phyloP scores from a whole-genome alignment of 139 green algal genomes.

The Chlorella sp. region DNA sequence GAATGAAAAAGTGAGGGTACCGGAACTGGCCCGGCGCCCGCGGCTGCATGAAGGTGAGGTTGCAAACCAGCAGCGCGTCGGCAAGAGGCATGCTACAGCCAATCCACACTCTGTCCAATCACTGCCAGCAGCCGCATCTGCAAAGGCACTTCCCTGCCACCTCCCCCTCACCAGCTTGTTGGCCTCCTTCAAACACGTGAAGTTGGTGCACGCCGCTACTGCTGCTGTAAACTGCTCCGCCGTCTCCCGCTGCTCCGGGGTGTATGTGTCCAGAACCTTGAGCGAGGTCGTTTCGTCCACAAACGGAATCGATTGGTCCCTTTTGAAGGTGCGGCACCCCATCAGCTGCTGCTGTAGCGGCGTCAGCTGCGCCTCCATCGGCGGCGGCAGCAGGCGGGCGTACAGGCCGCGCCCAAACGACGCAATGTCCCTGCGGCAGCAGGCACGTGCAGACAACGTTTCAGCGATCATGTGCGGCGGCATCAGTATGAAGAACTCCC shows the following conservation, averaged over 20 bases:
- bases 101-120: neutral
- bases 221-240: slow-evolving; percentile 5
- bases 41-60: neutral
- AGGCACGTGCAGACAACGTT: neutral
- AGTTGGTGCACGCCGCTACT: slow-evolving; percentile 6
- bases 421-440: neutral
- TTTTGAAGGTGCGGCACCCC: slow-evolving; percentile 25
- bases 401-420: neutral
- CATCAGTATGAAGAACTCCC: too few relatives aligned
- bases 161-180: slow-evolving; percentile 19
- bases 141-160: neutral
- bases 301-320: neutral
- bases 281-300: slow-evolving; percentile 7
- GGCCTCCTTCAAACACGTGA: slow-evolving; percentile 11
- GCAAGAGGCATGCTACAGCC: too few relatives aligned
- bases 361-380: neutral
- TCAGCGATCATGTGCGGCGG: too few relatives aligned
- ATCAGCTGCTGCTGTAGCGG: slow-evolving; percentile 25
- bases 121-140: neutral
- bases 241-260: neutral
- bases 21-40: slow-evolving; percentile 24
- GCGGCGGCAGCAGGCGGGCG: neutral
- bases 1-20: slow-evolving; percentile 16
- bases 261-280: neutral
- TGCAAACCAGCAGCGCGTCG: neutral